Conservation (phyloP, 23 red algal genomes). For the Gracilaria vermiculophylla region DNA sequence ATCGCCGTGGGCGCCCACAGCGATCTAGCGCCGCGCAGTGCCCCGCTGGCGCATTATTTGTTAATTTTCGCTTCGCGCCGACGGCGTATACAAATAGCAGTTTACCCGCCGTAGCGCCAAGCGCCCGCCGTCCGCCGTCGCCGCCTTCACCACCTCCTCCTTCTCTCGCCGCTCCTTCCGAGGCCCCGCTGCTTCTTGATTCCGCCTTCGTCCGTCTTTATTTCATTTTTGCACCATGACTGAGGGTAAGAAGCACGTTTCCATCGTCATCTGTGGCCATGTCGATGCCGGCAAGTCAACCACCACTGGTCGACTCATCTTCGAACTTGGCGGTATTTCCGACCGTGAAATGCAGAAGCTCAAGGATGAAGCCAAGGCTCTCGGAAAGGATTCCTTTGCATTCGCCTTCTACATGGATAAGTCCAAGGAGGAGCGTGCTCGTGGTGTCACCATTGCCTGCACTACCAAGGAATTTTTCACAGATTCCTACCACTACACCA, state of each 20-base stretch:
- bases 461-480: constrained; percentile 78
- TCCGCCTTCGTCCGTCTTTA: not conserved
- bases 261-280: constrained; percentile 97
- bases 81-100: not conserved
- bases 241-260: constrained; percentile 97
- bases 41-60: no score
- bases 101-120: not conserved
- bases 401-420: constrained; percentile 96
- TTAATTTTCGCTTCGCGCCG: not conserved
- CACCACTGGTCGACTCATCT: constrained; percentile 91
- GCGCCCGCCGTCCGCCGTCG: not conserved
- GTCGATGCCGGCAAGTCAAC: constrained; percentile 99
- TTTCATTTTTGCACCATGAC: constrained; percentile 65
- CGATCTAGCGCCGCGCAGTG: not conserved
- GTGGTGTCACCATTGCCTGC: constrained; percentile 91
- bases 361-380: constrained; percentile 95
- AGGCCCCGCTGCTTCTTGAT: not conserved
- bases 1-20: not conserved
- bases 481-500: constrained; percentile 76
- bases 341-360: constrained; percentile 97
- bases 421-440: constrained; percentile 84
- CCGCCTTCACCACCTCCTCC: not conserved
- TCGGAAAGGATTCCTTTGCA: constrained; percentile 99
- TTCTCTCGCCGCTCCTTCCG: not conserved
- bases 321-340: constrained; percentile 90